Base-by-base conservation (phyloP, 345 rosid species). In the Leavenworthia alabamica region DNA sequence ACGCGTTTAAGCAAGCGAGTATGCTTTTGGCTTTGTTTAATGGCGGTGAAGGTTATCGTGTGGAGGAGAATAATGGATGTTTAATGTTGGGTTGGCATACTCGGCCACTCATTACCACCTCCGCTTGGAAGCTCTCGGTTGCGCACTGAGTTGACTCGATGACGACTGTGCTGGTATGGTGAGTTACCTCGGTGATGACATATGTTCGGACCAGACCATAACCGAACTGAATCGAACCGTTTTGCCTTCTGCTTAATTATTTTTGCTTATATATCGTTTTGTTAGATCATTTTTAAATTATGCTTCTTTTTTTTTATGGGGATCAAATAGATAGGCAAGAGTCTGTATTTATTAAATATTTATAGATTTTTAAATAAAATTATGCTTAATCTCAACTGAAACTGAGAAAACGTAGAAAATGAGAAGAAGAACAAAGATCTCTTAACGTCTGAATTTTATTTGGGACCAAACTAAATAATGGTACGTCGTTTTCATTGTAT, bases 71-170 rank as follows among this genome's bases (percentile, higher is more conserved):
- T 13, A 67, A 68, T 8, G 98, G 96, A 2, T 82, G 95, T 68
- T 44, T 91, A 54, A 84, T 82, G 84, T 79, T 91, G 47, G 96
- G 95, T 19, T 91, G 96, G 98, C 91, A 91, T 26, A 86, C 85
- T 0, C 78, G 94, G 3, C 92, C 95, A 12, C 84, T 91, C 10
- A 82, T 91, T 3, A 81, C 95, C 41, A 81, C 98, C 54, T 88
- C 96, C 1, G 96, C 98, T 17, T 91, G 98, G 98, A 79, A 74
- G 29, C 77, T 70, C 33, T 26, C 56, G 54, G 40, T 22, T 61
- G 61, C 42, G 42, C 50, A 72, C 24, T 70, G 84, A 80, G 78
- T 68, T 15, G 46, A 28, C 45, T 52, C 52, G 72, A 17, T 10
- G 2, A 9, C 0, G 36, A 28, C 9, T 20, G 28, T 40, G 3